phyloP scores from a whole-genome alignment of 345 rosid species.

The Hibiscus syriacus region DNA sequence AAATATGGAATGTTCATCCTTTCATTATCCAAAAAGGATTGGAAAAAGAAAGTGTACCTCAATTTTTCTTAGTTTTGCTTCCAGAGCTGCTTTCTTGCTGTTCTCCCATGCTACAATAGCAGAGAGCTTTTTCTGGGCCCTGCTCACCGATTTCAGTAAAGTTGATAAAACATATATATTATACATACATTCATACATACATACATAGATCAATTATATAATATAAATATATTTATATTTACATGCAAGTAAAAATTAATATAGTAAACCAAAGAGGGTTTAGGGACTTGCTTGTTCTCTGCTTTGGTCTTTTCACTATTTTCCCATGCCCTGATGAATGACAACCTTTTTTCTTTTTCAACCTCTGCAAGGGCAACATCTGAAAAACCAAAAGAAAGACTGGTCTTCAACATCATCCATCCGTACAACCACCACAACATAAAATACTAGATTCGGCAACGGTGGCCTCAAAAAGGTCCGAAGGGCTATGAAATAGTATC shows the following conservation, averaged over 20 bases:
- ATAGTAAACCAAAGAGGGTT: not conserved
- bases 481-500: no score
- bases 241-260: no score
- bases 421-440: no score
- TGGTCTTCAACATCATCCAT: not conserved
- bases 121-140: not conserved
- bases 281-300: not conserved
- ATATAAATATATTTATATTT: no score
- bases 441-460: no score
- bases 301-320: not conserved
- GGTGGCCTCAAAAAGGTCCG: not conserved
- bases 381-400: not conserved
- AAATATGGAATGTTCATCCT: not conserved
- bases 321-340: not conserved
- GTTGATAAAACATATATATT: not conserved
- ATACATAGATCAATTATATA: no score
- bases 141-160: not conserved
- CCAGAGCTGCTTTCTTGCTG: not conserved
- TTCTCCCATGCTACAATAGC: not conserved
- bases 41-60: not conserved
- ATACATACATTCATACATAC: no score
- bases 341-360: not conserved
- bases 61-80: not conserved
- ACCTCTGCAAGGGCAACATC: not conserved
- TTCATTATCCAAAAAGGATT: not conserved